Evolutionary conservation across 1,284 basidiomycete genomes (phyloP).

Genomic region (Ceratobasidium sp.): DNA sequence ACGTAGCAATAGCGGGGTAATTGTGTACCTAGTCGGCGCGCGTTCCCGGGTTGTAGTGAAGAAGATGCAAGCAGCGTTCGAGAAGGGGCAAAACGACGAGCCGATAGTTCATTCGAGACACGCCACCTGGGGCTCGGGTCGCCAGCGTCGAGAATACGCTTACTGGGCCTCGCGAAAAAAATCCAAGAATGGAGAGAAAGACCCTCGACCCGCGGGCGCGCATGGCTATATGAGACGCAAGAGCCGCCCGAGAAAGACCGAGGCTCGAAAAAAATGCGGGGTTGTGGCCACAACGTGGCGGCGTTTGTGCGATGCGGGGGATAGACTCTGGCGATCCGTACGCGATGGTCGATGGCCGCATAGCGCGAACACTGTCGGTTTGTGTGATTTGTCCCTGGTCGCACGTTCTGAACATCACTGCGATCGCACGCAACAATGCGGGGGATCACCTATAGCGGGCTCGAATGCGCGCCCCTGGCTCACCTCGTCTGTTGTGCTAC

Average conservation of each 20-base stretch:
- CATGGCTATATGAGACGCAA: conserved; percentile 14
- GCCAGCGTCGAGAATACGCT: not conserved
- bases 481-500: conserved; percentile 21
- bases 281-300: conserved; percentile 21
- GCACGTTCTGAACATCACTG: conserved; percentile 32
- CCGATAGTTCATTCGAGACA: conserved; percentile 17
- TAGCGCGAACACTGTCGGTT: not conserved
- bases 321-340: conserved; percentile 23
- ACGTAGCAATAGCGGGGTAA: conserved; percentile 31
- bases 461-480: conserved; percentile 46
- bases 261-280: conserved; percentile 9
- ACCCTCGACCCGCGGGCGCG: conserved; percentile 16
- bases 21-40: not conserved
- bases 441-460: conserved; percentile 10
- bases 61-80: not conserved
- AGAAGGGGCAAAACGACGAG: conserved; percentile 12
- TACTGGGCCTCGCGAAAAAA: not conserved
- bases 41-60: not conserved
- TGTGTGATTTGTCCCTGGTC: conserved; percentile 31
- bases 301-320: conserved; percentile 15
- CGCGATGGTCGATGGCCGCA: conserved; percentile 19
- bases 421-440: conserved; percentile 14
- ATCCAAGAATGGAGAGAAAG: conserved; percentile 7
- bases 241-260: conserved; percentile 7
- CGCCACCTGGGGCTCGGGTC: not conserved